A percentile compares a stretch with the other conserved stretches of the same genome.
phyloP scores from a whole-genome alignment of 805 yeast genomes.

The Grigorovia jiainica region DNA sequence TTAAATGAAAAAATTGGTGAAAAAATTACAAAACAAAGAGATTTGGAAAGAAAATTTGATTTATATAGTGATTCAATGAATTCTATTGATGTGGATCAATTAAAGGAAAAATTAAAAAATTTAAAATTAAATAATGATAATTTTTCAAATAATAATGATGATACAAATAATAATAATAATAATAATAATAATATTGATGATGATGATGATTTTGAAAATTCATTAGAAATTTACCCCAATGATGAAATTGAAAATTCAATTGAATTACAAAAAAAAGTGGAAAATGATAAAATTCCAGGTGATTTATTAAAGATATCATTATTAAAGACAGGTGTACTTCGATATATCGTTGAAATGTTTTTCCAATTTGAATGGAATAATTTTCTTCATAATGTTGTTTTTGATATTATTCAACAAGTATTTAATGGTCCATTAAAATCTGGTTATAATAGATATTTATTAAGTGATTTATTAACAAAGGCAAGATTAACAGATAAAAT shows the following conservation, averaged over 20 bases:
- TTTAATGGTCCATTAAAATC: conserved; percentile 63
- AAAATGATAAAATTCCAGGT: conserved; percentile 55
- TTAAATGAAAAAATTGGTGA: conserved; percentile 72
- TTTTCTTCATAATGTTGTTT: conserved; percentile 74
- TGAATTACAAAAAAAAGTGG: conserved; percentile 18
- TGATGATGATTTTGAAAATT: conserved; percentile 3
- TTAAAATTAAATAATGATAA: neutral
- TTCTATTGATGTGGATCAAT: neutral
- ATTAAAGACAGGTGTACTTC: conserved; percentile 50
- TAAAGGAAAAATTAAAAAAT: conserved; percentile 1
- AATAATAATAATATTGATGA: conserved; percentile 10
- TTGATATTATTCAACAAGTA: conserved; percentile 72
- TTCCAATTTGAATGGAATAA: conserved; percentile 73
- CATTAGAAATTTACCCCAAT: conserved; percentile 9
- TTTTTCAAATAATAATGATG: neutral
- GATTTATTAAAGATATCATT: conserved; percentile 61
- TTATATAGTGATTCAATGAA: conserved; percentile 12
- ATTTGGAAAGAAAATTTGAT: conserved; percentile 40
- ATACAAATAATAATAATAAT: conserved; percentile 1
- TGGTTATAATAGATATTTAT: conserved; percentile 58
- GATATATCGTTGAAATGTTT: conserved; percentile 54
- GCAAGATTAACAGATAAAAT: conserved; percentile 51
- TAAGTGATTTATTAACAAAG: conserved; percentile 50
- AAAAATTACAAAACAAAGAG: conserved; percentile 58
- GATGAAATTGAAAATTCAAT: conserved; percentile 21